These are phyloP conservation scores for Eimeria maxima DNA, from an alignment of 169 alveolate species.

Conservation along the genomic window DNA sequence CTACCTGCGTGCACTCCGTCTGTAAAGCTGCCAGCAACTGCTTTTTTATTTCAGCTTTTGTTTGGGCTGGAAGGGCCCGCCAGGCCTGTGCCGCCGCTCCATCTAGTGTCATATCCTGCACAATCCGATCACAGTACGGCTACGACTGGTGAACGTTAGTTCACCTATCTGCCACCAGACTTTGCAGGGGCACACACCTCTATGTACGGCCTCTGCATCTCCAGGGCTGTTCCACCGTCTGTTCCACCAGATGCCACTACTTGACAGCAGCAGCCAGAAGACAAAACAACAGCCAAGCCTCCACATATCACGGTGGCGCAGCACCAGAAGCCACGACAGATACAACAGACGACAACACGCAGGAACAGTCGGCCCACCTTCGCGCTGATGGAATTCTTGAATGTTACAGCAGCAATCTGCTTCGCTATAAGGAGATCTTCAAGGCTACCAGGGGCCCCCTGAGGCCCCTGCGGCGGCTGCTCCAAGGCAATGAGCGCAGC, in stretches of 20 bases:
- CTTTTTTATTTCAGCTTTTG: slow-evolving; percentile 62
- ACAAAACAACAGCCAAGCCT: not conserved
- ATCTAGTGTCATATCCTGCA: slow-evolving; percentile 79
- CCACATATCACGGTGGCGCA: not conserved
- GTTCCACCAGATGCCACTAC: not conserved
- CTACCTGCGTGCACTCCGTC: slow-evolving; percentile 78
- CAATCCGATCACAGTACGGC: not conserved
- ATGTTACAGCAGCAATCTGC: slow-evolving; percentile 83
- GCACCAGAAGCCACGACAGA: not conserved
- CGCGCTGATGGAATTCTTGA: slow-evolving; percentile 85
- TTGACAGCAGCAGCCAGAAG: not conserved
- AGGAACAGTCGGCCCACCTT: slow-evolving; percentile 46
- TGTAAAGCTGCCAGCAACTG: slow-evolving; percentile 81
- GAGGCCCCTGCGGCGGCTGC: slow-evolving; percentile 69
- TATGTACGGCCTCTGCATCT: not conserved
- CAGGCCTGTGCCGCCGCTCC: slow-evolving; percentile 80
- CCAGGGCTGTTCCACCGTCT: not conserved
- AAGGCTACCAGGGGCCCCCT: slow-evolving; percentile 68
- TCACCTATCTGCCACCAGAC: not conserved
- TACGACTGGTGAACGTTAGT: not conserved
- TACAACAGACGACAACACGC: not conserved
- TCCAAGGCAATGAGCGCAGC: slow-evolving; percentile 76
- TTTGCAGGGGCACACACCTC: not conserved
- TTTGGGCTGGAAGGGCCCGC: slow-evolving; percentile 65
- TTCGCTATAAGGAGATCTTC: slow-evolving; percentile 79